These are phyloP conservation scores for Tylopilus subfusipes DNA, from an alignment of 768 basidiomycete genomes.

Conservation along the genomic window DNA sequence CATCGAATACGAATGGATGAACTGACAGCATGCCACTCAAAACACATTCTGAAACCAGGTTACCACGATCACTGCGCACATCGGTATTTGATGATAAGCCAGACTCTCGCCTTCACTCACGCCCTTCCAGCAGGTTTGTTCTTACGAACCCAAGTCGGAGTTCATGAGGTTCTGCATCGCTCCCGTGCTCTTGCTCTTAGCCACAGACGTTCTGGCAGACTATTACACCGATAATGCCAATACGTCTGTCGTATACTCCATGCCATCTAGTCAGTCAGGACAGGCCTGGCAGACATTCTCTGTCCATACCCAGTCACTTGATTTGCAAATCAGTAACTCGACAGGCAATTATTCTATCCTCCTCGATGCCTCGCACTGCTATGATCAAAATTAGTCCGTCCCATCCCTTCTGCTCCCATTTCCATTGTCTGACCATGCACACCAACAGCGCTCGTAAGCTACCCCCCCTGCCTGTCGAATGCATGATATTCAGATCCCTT, in stretches of 20 bases:
- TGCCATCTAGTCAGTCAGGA: conserved; percentile 14
- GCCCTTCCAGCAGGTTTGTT: neutral
- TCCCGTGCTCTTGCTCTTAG: conserved; percentile 12
- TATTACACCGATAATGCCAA: conserved; percentile 27
- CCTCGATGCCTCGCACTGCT: conserved; percentile 20
- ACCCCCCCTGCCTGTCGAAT: neutral
- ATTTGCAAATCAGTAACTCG: conserved; percentile 11
- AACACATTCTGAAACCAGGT: no score
- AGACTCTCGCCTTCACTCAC: neutral
- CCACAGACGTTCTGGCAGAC: conserved; percentile 16
- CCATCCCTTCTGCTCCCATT: neutral
- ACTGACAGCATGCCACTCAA: no score
- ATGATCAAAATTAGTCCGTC: conserved; percentile 26
- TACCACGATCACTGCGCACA: no score
- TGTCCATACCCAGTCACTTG: neutral
- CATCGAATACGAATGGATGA: no score
- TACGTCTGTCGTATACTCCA: no score
- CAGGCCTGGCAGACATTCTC: conserved; percentile 13
- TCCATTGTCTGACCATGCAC: neutral
- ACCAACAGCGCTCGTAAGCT: conserved; percentile 20
- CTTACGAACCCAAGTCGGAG: conserved; percentile 1
- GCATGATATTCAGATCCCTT: neutral
- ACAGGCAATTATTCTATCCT: conserved; percentile 20
- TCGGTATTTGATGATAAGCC: no score
- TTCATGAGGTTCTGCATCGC: neutral